Conservation (phyloP, 106 monocot genomes). For the Narthecium ossifragum region DNA sequence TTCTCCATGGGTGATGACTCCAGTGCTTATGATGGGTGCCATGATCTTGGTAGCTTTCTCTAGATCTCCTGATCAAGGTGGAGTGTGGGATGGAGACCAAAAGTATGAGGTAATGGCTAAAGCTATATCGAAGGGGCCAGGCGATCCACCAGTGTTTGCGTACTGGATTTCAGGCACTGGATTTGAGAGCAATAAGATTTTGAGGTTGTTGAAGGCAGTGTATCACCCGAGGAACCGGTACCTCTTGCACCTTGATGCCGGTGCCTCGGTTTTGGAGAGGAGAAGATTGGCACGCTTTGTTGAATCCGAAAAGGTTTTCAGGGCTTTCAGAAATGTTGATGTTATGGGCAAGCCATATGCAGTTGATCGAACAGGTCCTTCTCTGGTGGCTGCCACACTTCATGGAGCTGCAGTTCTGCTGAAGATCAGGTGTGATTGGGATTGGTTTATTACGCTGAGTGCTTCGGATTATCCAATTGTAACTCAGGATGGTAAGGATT, state of each 20-base stretch:
- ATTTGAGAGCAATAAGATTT: constrained; percentile 47
- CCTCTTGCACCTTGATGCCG: constrained; percentile 72
- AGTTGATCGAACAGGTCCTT: constrained; percentile 55
- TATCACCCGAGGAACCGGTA: constrained; percentile 86
- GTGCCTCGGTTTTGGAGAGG: constrained; percentile 40
- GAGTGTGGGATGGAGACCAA: constrained; percentile 6
- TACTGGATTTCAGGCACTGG: constrained; percentile 71
- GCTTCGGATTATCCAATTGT: constrained; percentile 82
- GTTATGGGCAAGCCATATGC: constrained; percentile 57
- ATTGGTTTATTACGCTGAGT: constrained; percentile 81
- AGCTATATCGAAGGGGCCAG: constrained; percentile 26
- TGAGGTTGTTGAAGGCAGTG: constrained; percentile 63
- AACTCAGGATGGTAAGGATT: constrained; percentile 74
- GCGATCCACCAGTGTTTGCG: constrained; percentile 62
- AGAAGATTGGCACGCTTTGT: constrained; percentile 24
- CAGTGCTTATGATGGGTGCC: constrained; percentile 14
- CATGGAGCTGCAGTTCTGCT: constrained; percentile 77
- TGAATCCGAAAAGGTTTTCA: constrained; percentile 40
- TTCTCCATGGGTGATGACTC: constrained; percentile 29
- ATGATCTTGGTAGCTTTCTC: constrained; percentile 23
- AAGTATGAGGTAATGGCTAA: constrained; percentile 4
- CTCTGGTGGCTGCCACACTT: constrained; percentile 55
- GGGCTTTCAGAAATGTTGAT: constrained; percentile 60
- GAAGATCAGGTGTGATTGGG: constrained; percentile 54
- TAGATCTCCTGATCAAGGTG: constrained; percentile 20